A percentile compares a stretch with the other conserved stretches of the same genome.
Evolutionary conservation across 2,329 filamentous ascomycete species (phyloP).

Genomic region (Diplodia scrobiculata): DNA sequence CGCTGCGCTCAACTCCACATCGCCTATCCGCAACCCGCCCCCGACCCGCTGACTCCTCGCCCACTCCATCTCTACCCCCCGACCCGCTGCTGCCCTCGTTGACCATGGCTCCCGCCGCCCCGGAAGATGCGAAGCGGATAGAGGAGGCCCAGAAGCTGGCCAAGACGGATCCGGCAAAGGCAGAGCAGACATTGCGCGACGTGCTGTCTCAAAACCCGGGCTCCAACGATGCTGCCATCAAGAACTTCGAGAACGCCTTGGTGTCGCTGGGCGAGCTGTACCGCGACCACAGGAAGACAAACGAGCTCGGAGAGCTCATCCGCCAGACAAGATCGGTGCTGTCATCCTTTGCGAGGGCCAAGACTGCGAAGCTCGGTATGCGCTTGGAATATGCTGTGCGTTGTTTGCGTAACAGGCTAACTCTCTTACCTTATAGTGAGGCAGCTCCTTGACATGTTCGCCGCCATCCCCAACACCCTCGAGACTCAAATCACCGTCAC

Average conservation of each 20-base stretch:
- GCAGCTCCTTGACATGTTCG: slow-evolving; percentile 93
- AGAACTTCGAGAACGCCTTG: slow-evolving; percentile 88
- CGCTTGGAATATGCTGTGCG: not conserved
- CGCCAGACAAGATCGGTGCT: slow-evolving; percentile 87
- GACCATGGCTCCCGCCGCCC: slow-evolving; percentile 32
- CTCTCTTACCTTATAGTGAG: slow-evolving; percentile 64
- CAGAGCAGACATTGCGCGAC: slow-evolving; percentile 84
- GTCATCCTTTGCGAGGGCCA: slow-evolving; percentile 96
- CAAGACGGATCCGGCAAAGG: slow-evolving; percentile 78
- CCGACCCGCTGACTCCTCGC: no score
- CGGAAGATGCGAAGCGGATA: slow-evolving; percentile 66
- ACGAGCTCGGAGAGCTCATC: slow-evolving; percentile 86
- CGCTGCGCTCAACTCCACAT: no score
- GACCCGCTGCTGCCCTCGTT: not conserved
- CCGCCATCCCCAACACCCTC: slow-evolving; percentile 88
- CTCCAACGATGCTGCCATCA: slow-evolving; percentile 79
- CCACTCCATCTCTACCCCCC: slow-evolving; percentile 17
- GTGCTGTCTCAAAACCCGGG: slow-evolving; percentile 84
- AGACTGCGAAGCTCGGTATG: slow-evolving; percentile 95
- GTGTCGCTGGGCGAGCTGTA: slow-evolving; percentile 90
- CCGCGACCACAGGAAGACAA: slow-evolving; percentile 77
- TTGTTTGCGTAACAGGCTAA: not conserved
- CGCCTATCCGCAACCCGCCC: no score
- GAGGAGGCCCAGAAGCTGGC: slow-evolving; percentile 84
- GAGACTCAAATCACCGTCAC: slow-evolving; percentile 94